A percentile compares a stretch with the other conserved stretches of the same genome.
Conservation (phyloP, 2,329 filamentous ascomycete genomes). For the Pestalotiopsis fici region DNA sequence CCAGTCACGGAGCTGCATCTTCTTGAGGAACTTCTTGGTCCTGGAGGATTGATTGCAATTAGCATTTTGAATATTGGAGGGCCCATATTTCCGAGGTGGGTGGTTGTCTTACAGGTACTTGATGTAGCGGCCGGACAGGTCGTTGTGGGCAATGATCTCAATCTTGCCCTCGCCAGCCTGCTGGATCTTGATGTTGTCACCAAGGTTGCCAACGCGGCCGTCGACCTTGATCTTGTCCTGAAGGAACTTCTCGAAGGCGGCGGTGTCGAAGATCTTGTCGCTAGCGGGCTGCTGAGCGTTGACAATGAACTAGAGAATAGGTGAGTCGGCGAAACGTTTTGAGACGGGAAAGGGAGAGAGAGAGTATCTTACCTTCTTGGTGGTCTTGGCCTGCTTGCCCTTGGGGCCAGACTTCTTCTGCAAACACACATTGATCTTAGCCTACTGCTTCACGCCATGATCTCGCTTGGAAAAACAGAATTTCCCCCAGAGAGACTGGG, state of each 20-base stretch:
- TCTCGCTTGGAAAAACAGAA: conserved; percentile 31
- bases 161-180: conserved; percentile 96
- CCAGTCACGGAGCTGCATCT: conserved; percentile 99
- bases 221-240: conserved; percentile 99
- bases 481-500: conserved; percentile 46
- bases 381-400: conserved; percentile 71
- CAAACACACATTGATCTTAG: conserved; percentile 69
- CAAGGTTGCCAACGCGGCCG: conserved; percentile 96
- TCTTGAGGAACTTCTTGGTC: conserved; percentile 99
- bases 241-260: conserved; percentile 99
- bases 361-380: conserved; percentile 71
- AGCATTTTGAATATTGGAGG: not conserved
- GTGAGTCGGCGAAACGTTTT: not conserved
- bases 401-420: conserved; percentile 67
- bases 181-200: conserved; percentile 86
- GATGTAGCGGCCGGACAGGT: conserved; percentile 97
- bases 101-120: conserved; percentile 84
- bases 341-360: not conserved
- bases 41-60: conserved; percentile 42
- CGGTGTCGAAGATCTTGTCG: conserved; percentile 99
- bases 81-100: not conserved
- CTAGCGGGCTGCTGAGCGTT: conserved; percentile 96
- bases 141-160: conserved; percentile 95
- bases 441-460: conserved; percentile 84
- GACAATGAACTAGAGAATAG: conserved; percentile 83